Base-by-base conservation (phyloP, 169 alveolate genomes). In the Plasmodium ovale region DNA sequence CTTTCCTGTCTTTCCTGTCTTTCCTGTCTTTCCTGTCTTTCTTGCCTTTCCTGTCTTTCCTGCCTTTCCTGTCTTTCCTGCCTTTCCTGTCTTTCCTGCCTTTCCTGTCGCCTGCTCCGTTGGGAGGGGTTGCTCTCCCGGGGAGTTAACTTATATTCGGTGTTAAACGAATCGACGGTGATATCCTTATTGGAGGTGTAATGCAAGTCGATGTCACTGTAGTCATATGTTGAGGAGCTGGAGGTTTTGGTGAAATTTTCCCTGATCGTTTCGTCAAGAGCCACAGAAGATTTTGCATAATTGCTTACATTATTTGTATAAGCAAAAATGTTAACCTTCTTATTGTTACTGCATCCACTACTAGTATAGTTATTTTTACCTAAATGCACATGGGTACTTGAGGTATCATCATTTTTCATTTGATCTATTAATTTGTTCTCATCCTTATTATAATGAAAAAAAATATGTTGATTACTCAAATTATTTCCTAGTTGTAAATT, bases 211-310 rank as follows among this genome's bases (percentile, higher is more conserved):
- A 73, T 19, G 16, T 73, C 87, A 44, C 87, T 73, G 21, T 59
- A 73, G 19, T 73, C 87, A 64, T 27, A 73, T 12, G 87, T 73
- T 21, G 87, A 58, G 25, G 73, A 56, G 31, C 87, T 73, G 25
- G 72, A 73, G 3, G 71, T 73, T 42, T 73, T 73, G 21, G 16
- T 39, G 0, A 59, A 23, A 44, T 59, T 73, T 58, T 73, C 87
- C 33, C 49, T 60, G 12, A 59, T 37, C 12, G 35, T 73, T 21
- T 58, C 87, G 44, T 73, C 64, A 2, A 73, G 31, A 0, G 44
- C n/a, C n/a, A 73, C 39, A 25, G 49, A 54, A 19, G 58, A 65
- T 39, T 65, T 65, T 19, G 53, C 21, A 6, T 31, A 65, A 33
- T 10, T 33, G n/a, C 37, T 65, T 33, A 21, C 42, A 23, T 60